phyloP scores from a whole-genome alignment of 495 filamentous ascomycete species.

The Lasiosphaeriaceae sp. region DNA sequence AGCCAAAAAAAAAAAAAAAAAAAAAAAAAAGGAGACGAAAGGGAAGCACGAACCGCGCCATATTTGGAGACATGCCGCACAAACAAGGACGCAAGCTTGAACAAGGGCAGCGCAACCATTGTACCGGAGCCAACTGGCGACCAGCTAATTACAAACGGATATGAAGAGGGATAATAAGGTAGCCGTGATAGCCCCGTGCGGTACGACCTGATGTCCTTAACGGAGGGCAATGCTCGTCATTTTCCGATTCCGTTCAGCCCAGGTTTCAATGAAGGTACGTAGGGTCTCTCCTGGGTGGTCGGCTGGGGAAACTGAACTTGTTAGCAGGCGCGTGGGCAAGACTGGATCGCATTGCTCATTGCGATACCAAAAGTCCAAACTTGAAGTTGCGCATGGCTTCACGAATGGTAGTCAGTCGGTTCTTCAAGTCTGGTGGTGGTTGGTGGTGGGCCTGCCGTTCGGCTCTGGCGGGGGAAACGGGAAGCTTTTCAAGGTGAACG shows the following conservation, averaged over 20 bases:
- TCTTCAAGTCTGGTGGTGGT: too few species aligned
- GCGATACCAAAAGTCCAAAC: neutral
- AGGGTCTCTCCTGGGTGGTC: neutral
- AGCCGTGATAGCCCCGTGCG: too few species aligned
- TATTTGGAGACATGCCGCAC: slow-evolving; percentile 57
- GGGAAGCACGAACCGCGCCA: slow-evolving; percentile 43
- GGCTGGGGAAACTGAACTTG: neutral
- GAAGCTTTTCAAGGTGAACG: neutral
- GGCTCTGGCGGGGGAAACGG: neutral
- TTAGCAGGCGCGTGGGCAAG: neutral
- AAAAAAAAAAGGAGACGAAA: neutral
- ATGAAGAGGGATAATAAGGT: too few species aligned
- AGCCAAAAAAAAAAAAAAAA: too few species aligned
- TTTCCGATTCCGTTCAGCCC: neutral
- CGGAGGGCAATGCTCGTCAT: neutral
- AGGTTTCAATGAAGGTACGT: neutral
- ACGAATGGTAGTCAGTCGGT: neutral
- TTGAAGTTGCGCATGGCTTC: neutral
- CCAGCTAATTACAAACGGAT: too few species aligned
- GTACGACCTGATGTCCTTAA: neutral
- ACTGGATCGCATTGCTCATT: neutral
- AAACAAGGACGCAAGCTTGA: slow-evolving; percentile 46
- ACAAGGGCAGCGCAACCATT: slow-evolving; percentile 51
- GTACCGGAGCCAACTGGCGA: slow-evolving; percentile 3
- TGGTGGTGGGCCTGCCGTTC: neutral